Base-by-base conservation (phyloP, 176 grass and related monocot genomes). In the Musa acuminata region DNA sequence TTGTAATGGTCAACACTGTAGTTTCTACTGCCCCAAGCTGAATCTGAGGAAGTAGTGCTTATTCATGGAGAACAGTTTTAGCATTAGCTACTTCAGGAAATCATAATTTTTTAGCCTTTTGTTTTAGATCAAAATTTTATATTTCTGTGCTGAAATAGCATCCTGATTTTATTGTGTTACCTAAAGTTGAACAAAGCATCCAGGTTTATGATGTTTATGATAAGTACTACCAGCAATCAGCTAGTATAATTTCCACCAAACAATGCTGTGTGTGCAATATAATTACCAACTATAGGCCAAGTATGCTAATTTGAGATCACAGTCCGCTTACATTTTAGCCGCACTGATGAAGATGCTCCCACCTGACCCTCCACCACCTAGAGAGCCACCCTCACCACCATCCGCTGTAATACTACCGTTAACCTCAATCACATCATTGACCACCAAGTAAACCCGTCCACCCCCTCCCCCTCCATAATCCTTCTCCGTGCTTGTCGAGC, bases 321-420 rank as follows among this genome's bases (percentile, higher is more conserved):
- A 1, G 43, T 26, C 57, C 19, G 85, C 94, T 89, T 68, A 99
- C 96, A 99, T 99, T 67, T 84, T 89, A 0, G 50, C 16, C 16
- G 91, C 88, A 25, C 87, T 79, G 16, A 99, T 78, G 81, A 87
- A 91, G 74, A 99, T 86, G 78, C 96, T 99, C 1, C 96, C 96
- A 3, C 91, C 96, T 50, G 96, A 94, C 17, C 91, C 96, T 53
- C 96, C 96, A 25, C 96, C 96, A 0, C 96, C 96, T 65, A 87
- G 91, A 52, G 81, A 84, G 53, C 68, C 84, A 62, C 96, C 84
- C 76, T 89, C 84, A 29, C 88, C 96, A 11, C 96, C 96, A 22
- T 99, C 84, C 0, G 91, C 88, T 7, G 83, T 78, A 59, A 95
- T 75, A 74, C 78, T 86, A 27, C 96, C 96, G 75, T 95, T 87